Conservation (phyloP, 2,329 filamentous ascomycete genomes). For the Talaromyces sp. region DNA sequence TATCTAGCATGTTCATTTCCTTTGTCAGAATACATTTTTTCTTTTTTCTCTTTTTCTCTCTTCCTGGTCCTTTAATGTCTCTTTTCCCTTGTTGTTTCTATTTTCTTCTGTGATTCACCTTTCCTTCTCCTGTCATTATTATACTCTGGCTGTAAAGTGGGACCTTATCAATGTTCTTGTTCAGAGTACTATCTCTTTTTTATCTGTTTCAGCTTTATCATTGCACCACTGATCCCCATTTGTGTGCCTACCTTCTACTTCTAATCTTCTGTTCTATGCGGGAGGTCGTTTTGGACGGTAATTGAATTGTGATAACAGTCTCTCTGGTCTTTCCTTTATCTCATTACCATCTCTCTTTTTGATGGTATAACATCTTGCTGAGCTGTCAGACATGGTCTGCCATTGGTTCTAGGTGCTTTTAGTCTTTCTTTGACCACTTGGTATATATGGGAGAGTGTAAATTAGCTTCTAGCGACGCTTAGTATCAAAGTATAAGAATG, state of each 20-base stretch:
- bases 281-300: conserved; percentile 22
- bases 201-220: conserved; percentile 5
- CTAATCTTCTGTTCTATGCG: conserved; percentile 21
- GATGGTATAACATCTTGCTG: not conserved
- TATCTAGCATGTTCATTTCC: conserved; percentile 38
- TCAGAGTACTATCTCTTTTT: conserved; percentile 19
- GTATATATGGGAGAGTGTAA: not conserved
- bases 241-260: not conserved
- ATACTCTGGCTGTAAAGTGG: conserved; percentile 31
- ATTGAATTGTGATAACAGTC: conserved; percentile 21
- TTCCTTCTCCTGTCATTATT: conserved; percentile 32
- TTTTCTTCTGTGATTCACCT: conserved; percentile 20
- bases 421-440: not conserved
- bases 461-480: not conserved
- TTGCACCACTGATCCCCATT: not conserved
- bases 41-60: conserved; percentile 6
- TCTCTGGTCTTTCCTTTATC: conserved; percentile 3
- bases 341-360: not conserved
- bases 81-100: conserved; percentile 6
- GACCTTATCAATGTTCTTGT: conserved; percentile 18
- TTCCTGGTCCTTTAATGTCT: conserved; percentile 17
- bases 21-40: conserved; percentile 33
- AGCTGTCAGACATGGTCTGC: not conserved
- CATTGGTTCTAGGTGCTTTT: conserved; percentile 1
- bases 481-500: not conserved